These are phyloP conservation scores for Falciphora oryzae DNA, from an alignment of 2,329 filamentous ascomycete species.

Conservation along the genomic window DNA sequence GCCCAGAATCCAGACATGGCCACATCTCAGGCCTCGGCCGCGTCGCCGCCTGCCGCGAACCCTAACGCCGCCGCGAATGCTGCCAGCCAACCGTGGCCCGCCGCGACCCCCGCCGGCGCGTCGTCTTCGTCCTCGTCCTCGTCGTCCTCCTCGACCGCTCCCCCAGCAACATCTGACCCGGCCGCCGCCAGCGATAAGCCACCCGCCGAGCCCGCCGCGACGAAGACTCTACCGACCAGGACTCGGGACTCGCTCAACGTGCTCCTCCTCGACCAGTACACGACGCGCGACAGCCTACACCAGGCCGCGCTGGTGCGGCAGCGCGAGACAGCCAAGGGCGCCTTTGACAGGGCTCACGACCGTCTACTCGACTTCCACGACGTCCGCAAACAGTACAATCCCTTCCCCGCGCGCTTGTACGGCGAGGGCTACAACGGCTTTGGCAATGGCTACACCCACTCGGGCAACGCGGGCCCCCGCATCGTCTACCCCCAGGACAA, in stretches of 20 bases:
- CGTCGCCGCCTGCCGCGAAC: slow-evolving; percentile 17
- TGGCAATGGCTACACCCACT: slow-evolving; percentile 80
- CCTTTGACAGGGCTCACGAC: slow-evolving; percentile 40
- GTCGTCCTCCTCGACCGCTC: slow-evolving; percentile 13
- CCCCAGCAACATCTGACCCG: slow-evolving; percentile 21
- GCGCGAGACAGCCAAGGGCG: slow-evolving; percentile 46
- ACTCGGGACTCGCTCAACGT: slow-evolving; percentile 49
- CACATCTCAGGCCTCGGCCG: slow-evolving; percentile 32
- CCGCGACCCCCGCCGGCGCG: slow-evolving; percentile 16
- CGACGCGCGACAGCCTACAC: slow-evolving; percentile 48
- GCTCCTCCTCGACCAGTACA: slow-evolving; percentile 48
- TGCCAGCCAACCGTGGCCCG: slow-evolving; percentile 21
- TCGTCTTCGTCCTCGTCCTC: slow-evolving; percentile 18
- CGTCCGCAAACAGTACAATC: slow-evolving; percentile 49
- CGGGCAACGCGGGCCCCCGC: slow-evolving; percentile 49
- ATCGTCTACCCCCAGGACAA: slow-evolving; percentile 77
- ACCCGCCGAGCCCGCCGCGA: neutral
- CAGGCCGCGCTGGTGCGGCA: slow-evolving; percentile 47
- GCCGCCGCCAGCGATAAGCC: slow-evolving; percentile 13
- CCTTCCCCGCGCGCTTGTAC: slow-evolving; percentile 54
- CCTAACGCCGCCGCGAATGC: slow-evolving; percentile 17
- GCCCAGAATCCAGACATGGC: slow-evolving; percentile 30
- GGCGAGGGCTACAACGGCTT: slow-evolving; percentile 80
- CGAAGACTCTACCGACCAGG: slow-evolving; percentile 18
- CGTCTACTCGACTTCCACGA: slow-evolving; percentile 61